A percentile compares a stretch with the other conserved stretches of the same genome.
phyloP scores from a whole-genome alignment of 495 filamentous ascomycete genomes.

The Annulohypoxylon bovei region DNA sequence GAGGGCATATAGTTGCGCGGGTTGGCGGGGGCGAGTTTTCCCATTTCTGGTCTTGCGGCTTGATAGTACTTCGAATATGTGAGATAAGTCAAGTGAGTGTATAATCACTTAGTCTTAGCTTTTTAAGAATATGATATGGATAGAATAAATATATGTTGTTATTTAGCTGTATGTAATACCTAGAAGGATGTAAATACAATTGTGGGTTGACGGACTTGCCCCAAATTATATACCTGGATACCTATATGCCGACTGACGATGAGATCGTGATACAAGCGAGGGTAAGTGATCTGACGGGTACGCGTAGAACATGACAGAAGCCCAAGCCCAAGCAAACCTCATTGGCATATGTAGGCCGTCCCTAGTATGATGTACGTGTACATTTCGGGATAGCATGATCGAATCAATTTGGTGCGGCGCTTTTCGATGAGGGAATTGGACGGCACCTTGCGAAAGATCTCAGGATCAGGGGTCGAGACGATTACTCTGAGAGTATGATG shows the following conservation, averaged over 20 bases:
- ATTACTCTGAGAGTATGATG: conserved; percentile 22
- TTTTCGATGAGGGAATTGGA: conserved; percentile 9
- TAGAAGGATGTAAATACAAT: neutral
- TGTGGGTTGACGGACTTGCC: neutral
- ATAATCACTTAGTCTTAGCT: neutral
- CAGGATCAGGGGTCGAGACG: conserved; percentile 20
- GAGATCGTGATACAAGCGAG: conserved; percentile 4
- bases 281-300: neutral
- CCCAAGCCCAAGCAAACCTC: neutral
- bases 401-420: conserved; percentile 15
- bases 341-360: neutral
- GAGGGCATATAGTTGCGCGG: conserved; percentile 39
- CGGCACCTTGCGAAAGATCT: neutral
- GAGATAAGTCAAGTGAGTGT: too few species aligned
- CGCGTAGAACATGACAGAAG: neutral
- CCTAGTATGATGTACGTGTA: conserved; percentile 16
- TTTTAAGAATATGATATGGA: neutral
- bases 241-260: neutral
- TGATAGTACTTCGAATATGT: neutral
- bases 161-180: neutral
- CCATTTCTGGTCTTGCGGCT: conserved; percentile 10
- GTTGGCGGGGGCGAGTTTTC: conserved; percentile 31
- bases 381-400: conserved; percentile 37
- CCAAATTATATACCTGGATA: conserved; percentile 8
- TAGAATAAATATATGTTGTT: neutral